Conservation (phyloP, 140 eudicot genomes). For the Cichorium intybus region DNA sequence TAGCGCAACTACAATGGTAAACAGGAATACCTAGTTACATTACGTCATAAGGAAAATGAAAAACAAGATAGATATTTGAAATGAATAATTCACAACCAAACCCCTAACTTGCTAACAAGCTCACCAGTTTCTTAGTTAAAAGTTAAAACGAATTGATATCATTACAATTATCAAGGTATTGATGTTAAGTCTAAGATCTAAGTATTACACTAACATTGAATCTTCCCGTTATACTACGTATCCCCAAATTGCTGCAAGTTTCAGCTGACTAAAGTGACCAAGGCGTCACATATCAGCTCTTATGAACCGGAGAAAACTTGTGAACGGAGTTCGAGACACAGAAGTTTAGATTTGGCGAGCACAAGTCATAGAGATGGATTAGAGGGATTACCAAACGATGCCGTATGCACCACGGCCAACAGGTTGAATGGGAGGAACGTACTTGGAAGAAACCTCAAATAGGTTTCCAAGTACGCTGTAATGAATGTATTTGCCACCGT, state of each 20-base stretch:
- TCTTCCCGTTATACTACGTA: neutral
- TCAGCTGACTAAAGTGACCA: slow-evolving; percentile 7
- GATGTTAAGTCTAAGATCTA: neutral
- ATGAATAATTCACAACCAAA: slow-evolving; percentile 6
- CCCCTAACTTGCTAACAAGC: slow-evolving; percentile 4
- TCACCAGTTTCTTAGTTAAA: neutral
- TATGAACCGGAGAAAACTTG: neutral
- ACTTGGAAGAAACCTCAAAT: slow-evolving; percentile 72
- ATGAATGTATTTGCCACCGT: slow-evolving; percentile 60
- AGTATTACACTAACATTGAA: neutral
- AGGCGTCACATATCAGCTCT: neutral
- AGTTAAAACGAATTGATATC: neutral
- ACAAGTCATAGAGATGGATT: neutral
- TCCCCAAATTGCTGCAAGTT: slow-evolving; percentile 1
- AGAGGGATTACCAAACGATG: slow-evolving; percentile 62
- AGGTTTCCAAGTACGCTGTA: slow-evolving; percentile 81
- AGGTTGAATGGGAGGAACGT: slow-evolving; percentile 71
- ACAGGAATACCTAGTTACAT: neutral
- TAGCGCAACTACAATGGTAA: slow-evolving; percentile 54
- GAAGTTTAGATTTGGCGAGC: neutral
- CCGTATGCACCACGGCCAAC: slow-evolving; percentile 94
- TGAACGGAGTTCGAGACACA: neutral
- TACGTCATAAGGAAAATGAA: neutral
- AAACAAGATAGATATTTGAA: neutral
- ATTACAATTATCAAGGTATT: neutral